Base-by-base conservation (phyloP, 1,139 yeast genomes). In the Suhomyces choctaworum region DNA sequence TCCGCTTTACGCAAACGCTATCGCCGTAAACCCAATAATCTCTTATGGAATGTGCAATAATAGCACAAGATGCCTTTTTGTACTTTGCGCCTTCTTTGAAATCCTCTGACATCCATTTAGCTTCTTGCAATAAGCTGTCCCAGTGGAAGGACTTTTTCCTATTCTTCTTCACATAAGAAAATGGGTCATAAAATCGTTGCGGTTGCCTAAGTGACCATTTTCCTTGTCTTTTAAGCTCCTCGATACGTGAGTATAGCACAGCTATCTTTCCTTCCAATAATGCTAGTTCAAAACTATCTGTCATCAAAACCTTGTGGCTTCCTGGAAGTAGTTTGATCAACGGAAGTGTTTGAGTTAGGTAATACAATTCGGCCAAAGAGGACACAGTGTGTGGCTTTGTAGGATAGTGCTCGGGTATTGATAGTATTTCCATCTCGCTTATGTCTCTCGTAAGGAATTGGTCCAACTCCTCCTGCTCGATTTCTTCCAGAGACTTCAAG, bases 151-250 rank as follows among this genome's bases (percentile, higher is more conserved):
- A 50, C 12, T 48, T 46, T 32, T 62, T 57, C 35, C 58, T 61
- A 29, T 60, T 66, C 41, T 63, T 60, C 26, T 52, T 60, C 10
- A 50, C 44, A 14, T 64, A 56, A 7, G 73, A 59, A 34, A 78
- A 74, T 0, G 97, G 97, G 44, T 88, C 95, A 16, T 70, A 57
- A 49, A 73, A 82, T 44, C 76, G 73, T 35, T 76, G 70, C 1
- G 95, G 96, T 56, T 94, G 98, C 33, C 96, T 73, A 37, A 90
- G 66, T 17, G 96, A 84, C 98, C 98, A 94, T 50, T 85, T 80
- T 5, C 88, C 87, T 39, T 83, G 82, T 35, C 95, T 70, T 54
- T 89, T 87, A 42, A 94, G 69, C 55, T 90, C 97, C 53, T 92
- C 98, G 30, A 94, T 90, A 39, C 97, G 75, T 3, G 95, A 86